Conservation (phyloP, 1,284 basidiomycete species). For the Wallemia ichthyophaga region DNA sequence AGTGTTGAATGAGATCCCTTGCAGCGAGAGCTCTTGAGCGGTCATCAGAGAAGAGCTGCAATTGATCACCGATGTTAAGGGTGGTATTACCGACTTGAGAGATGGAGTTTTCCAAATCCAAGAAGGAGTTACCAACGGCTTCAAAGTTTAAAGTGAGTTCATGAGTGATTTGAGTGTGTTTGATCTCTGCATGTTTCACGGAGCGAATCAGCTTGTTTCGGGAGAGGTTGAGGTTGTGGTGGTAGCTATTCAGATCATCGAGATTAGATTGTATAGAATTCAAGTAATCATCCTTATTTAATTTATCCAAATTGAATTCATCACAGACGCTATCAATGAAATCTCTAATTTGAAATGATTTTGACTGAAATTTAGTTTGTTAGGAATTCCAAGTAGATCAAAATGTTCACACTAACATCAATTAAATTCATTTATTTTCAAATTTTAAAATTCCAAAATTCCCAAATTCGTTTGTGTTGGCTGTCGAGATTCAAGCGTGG, state of each 20-base stretch:
- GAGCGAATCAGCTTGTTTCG: conserved; percentile 75
- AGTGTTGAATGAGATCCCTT: conserved; percentile 78
- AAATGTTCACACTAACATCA: background rate
- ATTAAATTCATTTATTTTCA: background rate
- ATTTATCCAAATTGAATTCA: background rate
- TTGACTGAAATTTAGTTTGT: background rate
- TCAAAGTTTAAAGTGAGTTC: conserved; percentile 82
- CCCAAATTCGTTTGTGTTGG: background rate
- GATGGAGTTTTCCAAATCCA: conserved; percentile 20
- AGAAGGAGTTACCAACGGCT: conserved; percentile 8
- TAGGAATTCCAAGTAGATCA: background rate
- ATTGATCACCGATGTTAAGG: conserved; percentile 86
- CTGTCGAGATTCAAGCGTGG: background rate
- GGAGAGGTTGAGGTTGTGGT: conserved; percentile 59
- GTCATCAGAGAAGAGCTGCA: conserved; percentile 77
- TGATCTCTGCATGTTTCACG: conserved; percentile 62
- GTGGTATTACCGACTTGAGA: conserved; percentile 82
- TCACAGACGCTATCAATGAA: background rate
- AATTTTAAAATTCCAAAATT: background rate
- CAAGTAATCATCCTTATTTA: background rate
- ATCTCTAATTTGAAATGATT: background rate
- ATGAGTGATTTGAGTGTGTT: conserved; percentile 73
- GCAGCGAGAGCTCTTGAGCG: conserved; percentile 78
- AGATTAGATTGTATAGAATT: conserved; percentile 30
- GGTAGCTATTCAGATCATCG: conserved; percentile 50